Evolutionary conservation across 2,329 filamentous ascomycete genomes (phyloP).

Genomic region (Seiridium cupressi): DNA sequence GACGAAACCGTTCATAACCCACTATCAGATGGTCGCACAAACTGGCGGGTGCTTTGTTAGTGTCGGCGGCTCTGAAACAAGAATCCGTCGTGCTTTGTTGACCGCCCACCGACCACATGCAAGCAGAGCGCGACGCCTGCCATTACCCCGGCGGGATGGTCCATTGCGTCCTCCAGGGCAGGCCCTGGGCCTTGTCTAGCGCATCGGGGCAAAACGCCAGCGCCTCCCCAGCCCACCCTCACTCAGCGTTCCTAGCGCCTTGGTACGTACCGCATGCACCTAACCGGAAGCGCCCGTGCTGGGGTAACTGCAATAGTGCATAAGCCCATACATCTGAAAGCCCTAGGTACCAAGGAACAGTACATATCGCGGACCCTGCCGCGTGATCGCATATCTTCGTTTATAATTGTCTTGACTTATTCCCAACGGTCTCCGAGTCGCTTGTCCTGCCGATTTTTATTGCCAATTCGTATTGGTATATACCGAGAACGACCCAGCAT

Average conservation of each 20-base stretch:
- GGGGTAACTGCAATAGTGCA: too few relatives aligned
- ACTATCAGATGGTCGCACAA: neutral
- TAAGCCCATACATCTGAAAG: too few relatives aligned
- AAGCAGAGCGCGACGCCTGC: neutral
- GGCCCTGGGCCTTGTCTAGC: neutral
- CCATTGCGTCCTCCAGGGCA: neutral
- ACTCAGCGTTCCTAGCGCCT: too few relatives aligned
- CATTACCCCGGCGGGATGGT: neutral
- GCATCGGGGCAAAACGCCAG: neutral
- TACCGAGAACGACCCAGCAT: neutral
- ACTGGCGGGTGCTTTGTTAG: neutral
- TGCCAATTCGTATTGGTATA: neutral
- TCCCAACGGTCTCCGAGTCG: neutral
- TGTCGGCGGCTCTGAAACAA: neutral
- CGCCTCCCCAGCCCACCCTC: neutral
- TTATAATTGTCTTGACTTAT: neutral
- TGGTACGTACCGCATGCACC: too few relatives aligned
- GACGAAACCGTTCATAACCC: conserved; percentile 1
- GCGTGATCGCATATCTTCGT: neutral
- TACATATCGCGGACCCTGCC: conserved; percentile 4
- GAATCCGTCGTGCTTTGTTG: conserved; percentile 1
- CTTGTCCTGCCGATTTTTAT: neutral
- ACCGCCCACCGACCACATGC: neutral
- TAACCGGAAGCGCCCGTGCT: too few relatives aligned
- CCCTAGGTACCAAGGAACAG: neutral